Base-by-base conservation (phyloP, 345 rosid genomes). In the Ceriops zippeliana region DNA sequence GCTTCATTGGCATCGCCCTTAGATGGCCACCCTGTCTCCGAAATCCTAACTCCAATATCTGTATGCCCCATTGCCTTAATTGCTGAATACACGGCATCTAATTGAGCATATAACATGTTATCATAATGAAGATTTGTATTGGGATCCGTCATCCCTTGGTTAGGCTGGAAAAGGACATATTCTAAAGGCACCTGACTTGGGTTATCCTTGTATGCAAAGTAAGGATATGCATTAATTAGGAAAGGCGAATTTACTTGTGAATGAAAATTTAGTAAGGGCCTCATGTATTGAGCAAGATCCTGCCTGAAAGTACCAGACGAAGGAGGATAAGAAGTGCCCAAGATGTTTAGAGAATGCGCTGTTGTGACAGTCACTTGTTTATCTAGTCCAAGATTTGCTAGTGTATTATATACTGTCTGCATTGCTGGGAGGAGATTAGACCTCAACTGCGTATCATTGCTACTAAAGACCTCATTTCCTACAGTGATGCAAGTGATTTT, bases 21-120 rank as follows among this genome's bases (percentile, higher is more conserved):
- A 0, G 99, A 96, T 0, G 99, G 99, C 99, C 99, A 96, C 1
- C 99, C 99, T 10, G 99, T 96, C 78, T 96, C 99, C 1, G 99
- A 92, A 31, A 96, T 69, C 84, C 76, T 69, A 2, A 92, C 92
- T 66, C 81, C 84, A 11, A 91, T 60, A 63, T 89, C 88, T 0
- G 82, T 74, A 57, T 86, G 90, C 1, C 99, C 99, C 87, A 90
- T 59, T 9, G 89, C 82, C 56, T 80, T 81, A 24, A 95, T 92
- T 1, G 99, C 99, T 0, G 89, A 73, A 64, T 91, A 90, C 53
- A 95, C 88, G 32, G 97, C 97, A 57, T 95, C 99, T 34, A 95
- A 66, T 71, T 95, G 99, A 69, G 99, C 99, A 69, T 79, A 95
- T 83, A 95, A 63, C 98, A 92, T 95, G 61, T 95, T 95, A 37